Evolutionary conservation across 2,329 filamentous ascomycete species (phyloP).

Genomic region (Penicillium verrucosum): DNA sequence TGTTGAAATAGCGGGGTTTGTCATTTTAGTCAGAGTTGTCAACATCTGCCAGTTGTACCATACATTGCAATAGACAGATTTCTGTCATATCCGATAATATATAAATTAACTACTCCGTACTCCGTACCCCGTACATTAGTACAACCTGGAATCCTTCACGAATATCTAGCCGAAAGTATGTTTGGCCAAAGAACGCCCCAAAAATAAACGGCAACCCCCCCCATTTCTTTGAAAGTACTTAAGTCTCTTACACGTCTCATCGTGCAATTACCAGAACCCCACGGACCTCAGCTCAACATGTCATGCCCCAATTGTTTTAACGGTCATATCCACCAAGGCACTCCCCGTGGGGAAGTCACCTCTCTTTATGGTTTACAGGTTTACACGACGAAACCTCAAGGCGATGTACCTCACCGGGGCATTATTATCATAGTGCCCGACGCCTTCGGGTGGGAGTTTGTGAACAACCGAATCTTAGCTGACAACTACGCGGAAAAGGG

Average conservation of each 20-base stretch:
- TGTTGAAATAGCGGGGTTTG: too few species aligned
- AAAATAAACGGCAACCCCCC: not conserved
- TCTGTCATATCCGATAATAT: too few species aligned
- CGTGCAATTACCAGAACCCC: too few species aligned
- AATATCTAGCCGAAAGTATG: not conserved
- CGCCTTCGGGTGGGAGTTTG: conserved; percentile 55
- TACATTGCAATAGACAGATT: too few species aligned
- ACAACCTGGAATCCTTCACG: not conserved
- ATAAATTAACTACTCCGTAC: too few species aligned
- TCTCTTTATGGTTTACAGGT: not conserved
- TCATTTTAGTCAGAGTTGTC: too few species aligned
- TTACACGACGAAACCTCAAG: not conserved
- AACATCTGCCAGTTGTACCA: too few species aligned
- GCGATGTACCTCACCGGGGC: conserved; percentile 27
- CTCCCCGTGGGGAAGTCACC: not conserved
- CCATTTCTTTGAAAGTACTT: not conserved
- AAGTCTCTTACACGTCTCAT: not conserved
- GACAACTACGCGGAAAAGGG: conserved; percentile 54
- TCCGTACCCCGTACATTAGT: too few species aligned
- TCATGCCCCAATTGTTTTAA: not conserved
- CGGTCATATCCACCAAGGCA: not conserved
- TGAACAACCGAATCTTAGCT: conserved; percentile 53
- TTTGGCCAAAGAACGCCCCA: not conserved
- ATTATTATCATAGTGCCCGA: conserved; percentile 56
- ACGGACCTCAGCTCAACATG: not conserved